Conservation (phyloP, 1,284 basidiomycete species). For the Chalciporus sp. region DNA sequence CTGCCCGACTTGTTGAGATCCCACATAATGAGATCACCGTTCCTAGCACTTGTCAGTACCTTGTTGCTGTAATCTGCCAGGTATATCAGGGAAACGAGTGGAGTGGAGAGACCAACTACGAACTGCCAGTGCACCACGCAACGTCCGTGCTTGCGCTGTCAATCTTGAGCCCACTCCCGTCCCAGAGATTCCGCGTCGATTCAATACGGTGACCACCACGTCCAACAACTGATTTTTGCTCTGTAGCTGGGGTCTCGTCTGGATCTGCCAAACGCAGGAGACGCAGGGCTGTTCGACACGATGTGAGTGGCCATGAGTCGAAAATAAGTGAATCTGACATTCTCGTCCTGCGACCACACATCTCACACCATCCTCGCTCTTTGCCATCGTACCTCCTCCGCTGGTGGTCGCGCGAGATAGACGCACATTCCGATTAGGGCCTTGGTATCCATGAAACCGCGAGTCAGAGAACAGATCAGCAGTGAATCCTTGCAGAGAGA, state of each 20-base stretch:
- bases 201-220: slow-evolving; percentile 64
- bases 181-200: slow-evolving; percentile 72
- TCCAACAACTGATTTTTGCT: slow-evolving; percentile 58
- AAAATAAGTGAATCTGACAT: slow-evolving; percentile 42
- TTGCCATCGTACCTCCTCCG: slow-evolving; percentile 67
- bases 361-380: slow-evolving; percentile 61
- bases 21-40: slow-evolving; percentile 86
- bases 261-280: slow-evolving; percentile 60
- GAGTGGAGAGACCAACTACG: slow-evolving; percentile 32
- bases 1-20: slow-evolving; percentile 71
- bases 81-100: not conserved
- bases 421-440: slow-evolving; percentile 54
- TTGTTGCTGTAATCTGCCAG: slow-evolving; percentile 71
- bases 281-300: slow-evolving; percentile 54
- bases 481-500: slow-evolving; percentile 7
- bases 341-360: slow-evolving; percentile 76
- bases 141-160: slow-evolving; percentile 79
- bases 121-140: slow-evolving; percentile 79
- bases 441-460: slow-evolving; percentile 46
- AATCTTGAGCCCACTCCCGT: slow-evolving; percentile 70
- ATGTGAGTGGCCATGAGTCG: slow-evolving; percentile 14
- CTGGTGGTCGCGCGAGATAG: slow-evolving; percentile 54
- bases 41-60: slow-evolving; percentile 80
- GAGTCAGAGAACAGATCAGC: slow-evolving; percentile 45
- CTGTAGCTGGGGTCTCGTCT: slow-evolving; percentile 39